These are phyloP conservation scores for Grifola frondosa DNA, from an alignment of 1,284 basidiomycete species.

Conservation along the genomic window DNA sequence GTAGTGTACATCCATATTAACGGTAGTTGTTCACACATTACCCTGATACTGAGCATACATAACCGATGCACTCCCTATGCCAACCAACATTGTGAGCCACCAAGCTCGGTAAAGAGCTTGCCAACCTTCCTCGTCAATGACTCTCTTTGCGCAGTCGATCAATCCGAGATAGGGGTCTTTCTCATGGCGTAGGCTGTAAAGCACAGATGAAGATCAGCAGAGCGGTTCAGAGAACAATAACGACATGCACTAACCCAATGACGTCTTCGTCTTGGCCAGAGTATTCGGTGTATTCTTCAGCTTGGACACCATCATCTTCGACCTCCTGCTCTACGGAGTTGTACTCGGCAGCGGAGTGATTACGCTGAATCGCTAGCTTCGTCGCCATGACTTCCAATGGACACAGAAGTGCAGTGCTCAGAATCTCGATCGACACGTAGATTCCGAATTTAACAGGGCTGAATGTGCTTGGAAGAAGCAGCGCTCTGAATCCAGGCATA, in stretches of 20 bases:
- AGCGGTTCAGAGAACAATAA: not conserved
- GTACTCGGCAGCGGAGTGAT: conserved; percentile 70
- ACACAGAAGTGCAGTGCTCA: conserved; percentile 66
- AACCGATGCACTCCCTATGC: conserved; percentile 55
- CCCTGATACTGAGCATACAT: conserved; percentile 11
- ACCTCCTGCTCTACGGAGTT: conserved; percentile 72
- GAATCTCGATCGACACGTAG: conserved; percentile 60
- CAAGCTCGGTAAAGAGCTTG: conserved; percentile 79
- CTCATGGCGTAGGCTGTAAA: conserved; percentile 68
- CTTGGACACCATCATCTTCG: conserved; percentile 63
- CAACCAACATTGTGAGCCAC: conserved; percentile 80
- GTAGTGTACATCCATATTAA: not conserved
- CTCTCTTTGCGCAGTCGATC: conserved; percentile 75
- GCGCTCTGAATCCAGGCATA: conserved; percentile 60
- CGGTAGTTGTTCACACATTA: conserved; percentile 1
- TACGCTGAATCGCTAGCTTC: conserved; percentile 82
- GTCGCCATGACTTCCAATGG: conserved; percentile 85
- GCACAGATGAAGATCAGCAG: conserved; percentile 2
- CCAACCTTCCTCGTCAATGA: conserved; percentile 84
- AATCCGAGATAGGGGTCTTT: conserved; percentile 85
- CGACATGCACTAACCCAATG: conserved; percentile 58
- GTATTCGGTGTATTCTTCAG: conserved; percentile 66
- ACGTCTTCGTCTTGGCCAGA: conserved; percentile 84
- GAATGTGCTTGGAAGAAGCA: conserved; percentile 55
- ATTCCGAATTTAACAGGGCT: conserved; percentile 49